A percentile compares a stretch with the other conserved stretches of the same genome.
Evolutionary conservation across 2,329 filamentous ascomycete species (phyloP).

Genomic region (Teratosphaeria gauchensis): DNA sequence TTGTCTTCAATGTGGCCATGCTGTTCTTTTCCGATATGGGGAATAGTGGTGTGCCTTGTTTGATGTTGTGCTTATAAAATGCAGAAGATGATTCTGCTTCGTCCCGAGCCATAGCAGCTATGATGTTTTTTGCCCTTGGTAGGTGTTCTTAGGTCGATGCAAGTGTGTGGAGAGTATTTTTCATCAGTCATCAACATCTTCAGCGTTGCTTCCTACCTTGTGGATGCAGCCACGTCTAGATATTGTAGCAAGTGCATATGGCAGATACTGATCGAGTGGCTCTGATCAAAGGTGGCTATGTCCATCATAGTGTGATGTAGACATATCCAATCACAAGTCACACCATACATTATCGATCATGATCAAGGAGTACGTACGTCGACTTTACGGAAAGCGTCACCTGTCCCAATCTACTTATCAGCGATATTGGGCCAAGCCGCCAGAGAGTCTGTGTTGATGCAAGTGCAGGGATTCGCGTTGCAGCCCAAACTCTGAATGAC

Average conservation of each 20-base stretch:
- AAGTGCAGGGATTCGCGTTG: not conserved
- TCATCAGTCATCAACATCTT: too few relatives aligned
- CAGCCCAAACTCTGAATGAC: too few relatives aligned
- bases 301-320: too few relatives aligned
- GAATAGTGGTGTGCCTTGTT: constrained; percentile 26
- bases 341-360: too few relatives aligned
- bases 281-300: too few relatives aligned
- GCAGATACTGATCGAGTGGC: not conserved
- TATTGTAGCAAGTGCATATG: not conserved
- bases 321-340: too few relatives aligned
- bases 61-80: too few relatives aligned
- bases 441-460: not conserved
- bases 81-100: not conserved
- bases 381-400: too few relatives aligned
- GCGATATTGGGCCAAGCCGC: too few relatives aligned
- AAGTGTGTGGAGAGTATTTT: too few relatives aligned
- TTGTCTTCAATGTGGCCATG: constrained; percentile 30
- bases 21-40: constrained; percentile 37
- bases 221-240: not conserved
- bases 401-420: too few relatives aligned
- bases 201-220: not conserved
- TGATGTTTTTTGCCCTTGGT: not conserved
- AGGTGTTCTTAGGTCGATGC: not conserved
- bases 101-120: not conserved
- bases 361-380: too few relatives aligned